phyloP scores from a whole-genome alignment of 2,329 filamentous ascomycete species.

The Diplodia seriata region DNA sequence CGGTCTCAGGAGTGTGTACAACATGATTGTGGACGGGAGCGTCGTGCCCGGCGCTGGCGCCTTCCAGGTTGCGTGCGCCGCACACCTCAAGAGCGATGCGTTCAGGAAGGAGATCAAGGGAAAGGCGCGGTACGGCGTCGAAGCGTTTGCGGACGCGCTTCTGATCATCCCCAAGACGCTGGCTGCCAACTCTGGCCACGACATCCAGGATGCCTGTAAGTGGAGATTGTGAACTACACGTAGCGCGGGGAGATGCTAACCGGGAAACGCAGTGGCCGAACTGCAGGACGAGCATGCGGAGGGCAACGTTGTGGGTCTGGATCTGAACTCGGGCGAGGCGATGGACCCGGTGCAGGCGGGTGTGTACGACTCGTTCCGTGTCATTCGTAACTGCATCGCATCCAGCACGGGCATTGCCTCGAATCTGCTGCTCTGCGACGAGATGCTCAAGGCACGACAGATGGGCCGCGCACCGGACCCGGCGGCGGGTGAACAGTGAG shows the following conservation, averaged over 20 bases:
- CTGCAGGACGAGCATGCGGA: constrained; percentile 86
- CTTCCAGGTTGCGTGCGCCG: constrained; percentile 92
- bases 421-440: constrained; percentile 93
- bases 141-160: constrained; percentile 92
- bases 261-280: constrained; percentile 68
- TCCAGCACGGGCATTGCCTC: constrained; percentile 95
- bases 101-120: constrained; percentile 94
- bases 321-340: constrained; percentile 84
- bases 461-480: constrained; percentile 64
- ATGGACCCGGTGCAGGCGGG: constrained; percentile 95
- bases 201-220: constrained; percentile 93
- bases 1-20: constrained; percentile 94
- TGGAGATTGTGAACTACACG: constrained; percentile 38
- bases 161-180: constrained; percentile 97
- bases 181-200: constrained; percentile 93
- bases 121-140: constrained; percentile 95
- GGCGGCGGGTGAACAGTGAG: constrained; percentile 36
- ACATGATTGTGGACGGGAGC: constrained; percentile 98
- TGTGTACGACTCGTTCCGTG: constrained; percentile 95
- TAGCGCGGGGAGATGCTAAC: constrained; percentile 27
- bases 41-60: constrained; percentile 94
- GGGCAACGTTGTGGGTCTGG: constrained; percentile 84
- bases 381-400: constrained; percentile 90
- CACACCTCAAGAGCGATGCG: constrained; percentile 83
- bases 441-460: constrained; percentile 95